Evolutionary conservation across 345 rosid species (phyloP), one percentile per base, ranked within the genome.

Genomic region (Raphanus sativus): DNA sequence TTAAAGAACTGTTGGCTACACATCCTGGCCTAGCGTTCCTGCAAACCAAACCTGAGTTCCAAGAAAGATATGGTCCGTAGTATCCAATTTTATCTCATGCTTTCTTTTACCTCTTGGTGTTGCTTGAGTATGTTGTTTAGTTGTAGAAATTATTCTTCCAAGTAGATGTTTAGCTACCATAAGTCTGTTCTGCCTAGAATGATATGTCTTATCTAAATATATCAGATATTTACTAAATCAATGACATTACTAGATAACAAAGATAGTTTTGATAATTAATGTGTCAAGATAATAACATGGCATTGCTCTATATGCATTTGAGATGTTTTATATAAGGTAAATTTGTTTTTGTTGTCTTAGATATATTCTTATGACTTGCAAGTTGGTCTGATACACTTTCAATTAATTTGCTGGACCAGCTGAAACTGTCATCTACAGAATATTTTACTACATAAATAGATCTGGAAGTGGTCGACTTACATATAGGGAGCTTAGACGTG

Each of bases 11-110:
- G 8, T 81, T 94, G 85, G 89, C 98, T 6, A 90, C 98, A 73
- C 98, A 94, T 89, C 94, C 96, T 2, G 98, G 98, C 69, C 79
- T 94, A 75, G 98, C 92, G 70, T 94, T 94, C 80, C 85, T 94
- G 82, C 98, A 90, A 75, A 86, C 89, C 79, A 94, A 97, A 33
- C 98, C 98, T 45, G 98, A 94, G 85, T 94, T 94, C 84, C 98
- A 94, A 85, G 98, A 94, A 83, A 89, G 97, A 94, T 94, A 94
- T 83, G 98, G 98, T 92, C 75, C 5, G 95, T 65, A 12, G 32
- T 62, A 10, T 77, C 28, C 5, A 54, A 9, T 30, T 34, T 62
- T n/a, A 11, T 74, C 58, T 5, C 26, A 55, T 66, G 12, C 30
- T 28, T 28, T 28, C 30, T 28, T 28, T 28, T 28, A 28, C 30